phyloP scores from a whole-genome alignment of 352 stramenopile species.

The Phytophthora pluvialis region DNA sequence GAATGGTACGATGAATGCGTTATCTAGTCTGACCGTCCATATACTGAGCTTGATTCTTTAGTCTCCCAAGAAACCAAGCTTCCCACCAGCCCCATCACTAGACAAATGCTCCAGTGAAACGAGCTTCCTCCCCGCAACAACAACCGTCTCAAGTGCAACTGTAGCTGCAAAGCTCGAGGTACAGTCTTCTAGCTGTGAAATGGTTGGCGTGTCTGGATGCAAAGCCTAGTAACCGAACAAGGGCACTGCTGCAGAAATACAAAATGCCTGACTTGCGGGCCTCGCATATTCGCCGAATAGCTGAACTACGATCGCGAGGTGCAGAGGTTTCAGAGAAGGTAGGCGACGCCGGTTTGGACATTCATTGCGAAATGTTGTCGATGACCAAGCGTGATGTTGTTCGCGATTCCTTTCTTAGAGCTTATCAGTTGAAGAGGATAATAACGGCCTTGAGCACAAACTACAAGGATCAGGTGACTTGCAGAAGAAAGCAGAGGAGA shows the following conservation, averaged over 20 bases:
- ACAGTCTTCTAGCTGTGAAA: background rate
- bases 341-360: background rate
- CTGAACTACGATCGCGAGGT: conserved; percentile 55
- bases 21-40: background rate
- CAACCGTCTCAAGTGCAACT: conserved; percentile 1
- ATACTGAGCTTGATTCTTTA: conserved; percentile 18
- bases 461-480: conserved; percentile 21
- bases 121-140: conserved; percentile 11
- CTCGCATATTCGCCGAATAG: conserved; percentile 73
- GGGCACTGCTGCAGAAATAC: conserved; percentile 44
- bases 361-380: background rate
- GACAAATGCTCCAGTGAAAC: conserved; percentile 36
- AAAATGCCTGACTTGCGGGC: conserved; percentile 65
- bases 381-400: background rate
- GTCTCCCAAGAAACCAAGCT: conserved; percentile 54
- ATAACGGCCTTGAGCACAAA: conserved; percentile 9
- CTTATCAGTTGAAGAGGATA: conserved; percentile 18
- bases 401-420: background rate
- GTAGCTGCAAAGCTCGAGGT: conserved; percentile 42
- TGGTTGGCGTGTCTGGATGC: no score
- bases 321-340: conserved; percentile 43
- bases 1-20: conserved; percentile 51
- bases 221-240: background rate
- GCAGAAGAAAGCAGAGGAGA: conserved; percentile 26
- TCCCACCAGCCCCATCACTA: conserved; percentile 3